phyloP scores from a whole-genome alignment of 306 rosid genomes.

The Hylodesmum podocarpum region DNA sequence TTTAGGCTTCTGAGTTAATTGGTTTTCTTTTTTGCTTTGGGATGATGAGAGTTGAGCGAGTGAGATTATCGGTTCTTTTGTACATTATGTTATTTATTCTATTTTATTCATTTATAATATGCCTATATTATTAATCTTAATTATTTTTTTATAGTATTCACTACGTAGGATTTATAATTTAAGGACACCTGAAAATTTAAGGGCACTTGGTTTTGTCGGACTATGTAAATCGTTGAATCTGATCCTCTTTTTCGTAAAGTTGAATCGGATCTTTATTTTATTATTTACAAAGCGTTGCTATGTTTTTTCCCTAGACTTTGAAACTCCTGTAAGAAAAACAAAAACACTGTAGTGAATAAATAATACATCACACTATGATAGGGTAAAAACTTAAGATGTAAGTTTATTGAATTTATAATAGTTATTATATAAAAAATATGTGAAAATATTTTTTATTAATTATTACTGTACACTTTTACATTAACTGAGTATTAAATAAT shows the following conservation, averaged over 20 bases:
- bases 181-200: not conserved
- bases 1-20: constrained; percentile 28
- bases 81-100: not conserved
- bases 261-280: not conserved
- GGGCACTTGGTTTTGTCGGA: not conserved
- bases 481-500: too few relatives aligned
- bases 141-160: not conserved
- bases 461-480: too few relatives aligned
- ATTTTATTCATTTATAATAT: not conserved
- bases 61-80: not conserved
- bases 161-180: not conserved
- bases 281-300: not conserved
- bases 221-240: not conserved
- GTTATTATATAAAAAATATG: too few relatives aligned
- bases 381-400: too few relatives aligned
- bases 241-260: not conserved
- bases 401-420: too few relatives aligned
- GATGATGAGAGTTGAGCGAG: not conserved
- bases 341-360: not conserved
- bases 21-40: not conserved
- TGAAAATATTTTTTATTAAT: too few relatives aligned
- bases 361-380: too few relatives aligned
- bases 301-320: not conserved
- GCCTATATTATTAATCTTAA: not conserved
- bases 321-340: not conserved